Evolutionary conservation across 2,329 filamentous ascomycete genomes (phyloP).

Genomic region (Gaeumannomyces tritici): DNA sequence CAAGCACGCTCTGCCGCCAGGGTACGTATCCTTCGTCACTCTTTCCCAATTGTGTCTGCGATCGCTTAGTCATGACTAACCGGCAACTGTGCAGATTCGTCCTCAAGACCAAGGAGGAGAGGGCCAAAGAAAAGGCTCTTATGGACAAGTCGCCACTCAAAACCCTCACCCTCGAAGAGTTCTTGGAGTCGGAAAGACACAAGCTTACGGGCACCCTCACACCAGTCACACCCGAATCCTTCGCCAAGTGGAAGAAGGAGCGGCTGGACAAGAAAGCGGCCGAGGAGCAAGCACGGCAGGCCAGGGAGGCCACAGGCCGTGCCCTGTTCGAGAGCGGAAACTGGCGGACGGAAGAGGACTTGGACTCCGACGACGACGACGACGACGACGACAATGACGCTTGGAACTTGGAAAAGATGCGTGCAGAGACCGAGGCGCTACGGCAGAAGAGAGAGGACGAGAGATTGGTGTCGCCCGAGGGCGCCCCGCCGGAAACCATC

Average conservation of each 20-base stretch:
- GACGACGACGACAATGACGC: slow-evolving; percentile 35
- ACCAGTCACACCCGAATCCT: slow-evolving; percentile 84
- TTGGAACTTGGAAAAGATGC: slow-evolving; percentile 77
- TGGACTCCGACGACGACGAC: slow-evolving; percentile 50
- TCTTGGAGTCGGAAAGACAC: slow-evolving; percentile 90
- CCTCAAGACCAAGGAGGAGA: slow-evolving; percentile 95
- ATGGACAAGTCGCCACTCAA: slow-evolving; percentile 93
- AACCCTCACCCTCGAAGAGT: slow-evolving; percentile 93
- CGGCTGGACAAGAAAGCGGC: slow-evolving; percentile 91
- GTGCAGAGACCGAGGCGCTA: slow-evolving; percentile 74
- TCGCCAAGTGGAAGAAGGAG: slow-evolving; percentile 96
- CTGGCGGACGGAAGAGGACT: slow-evolving; percentile 61
- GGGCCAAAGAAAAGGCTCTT: slow-evolving; percentile 87
- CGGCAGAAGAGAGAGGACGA: slow-evolving; percentile 72
- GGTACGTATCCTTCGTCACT: slow-evolving; percentile 48
- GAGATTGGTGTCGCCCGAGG: slow-evolving; percentile 30
- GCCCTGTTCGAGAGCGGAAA: slow-evolving; percentile 95
- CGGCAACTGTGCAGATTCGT: slow-evolving; percentile 59
- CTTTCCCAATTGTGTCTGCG: not conserved
- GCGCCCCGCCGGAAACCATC: slow-evolving; percentile 8
- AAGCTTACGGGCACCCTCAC: slow-evolving; percentile 88
- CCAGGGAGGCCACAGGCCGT: slow-evolving; percentile 92
- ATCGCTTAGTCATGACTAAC: slow-evolving; percentile 13
- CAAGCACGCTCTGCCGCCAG: slow-evolving; percentile 86
- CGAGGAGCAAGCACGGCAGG: slow-evolving; percentile 79